These are phyloP conservation scores for Fomes fomentarius DNA, from an alignment of 1,284 basidiomycete species.

Conservation along the genomic window DNA sequence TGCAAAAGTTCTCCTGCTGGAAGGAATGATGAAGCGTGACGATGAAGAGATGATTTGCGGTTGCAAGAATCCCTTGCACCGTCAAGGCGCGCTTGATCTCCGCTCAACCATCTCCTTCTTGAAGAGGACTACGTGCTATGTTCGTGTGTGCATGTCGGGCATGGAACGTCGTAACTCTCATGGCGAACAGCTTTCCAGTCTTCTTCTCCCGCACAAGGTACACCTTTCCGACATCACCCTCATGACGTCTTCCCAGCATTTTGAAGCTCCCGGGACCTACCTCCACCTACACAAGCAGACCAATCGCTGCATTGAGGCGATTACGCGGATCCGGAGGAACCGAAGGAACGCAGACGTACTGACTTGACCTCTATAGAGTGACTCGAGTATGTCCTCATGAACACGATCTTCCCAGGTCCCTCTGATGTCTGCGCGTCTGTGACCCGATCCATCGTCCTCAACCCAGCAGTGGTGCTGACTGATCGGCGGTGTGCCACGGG, in stretches of 20 bases:
- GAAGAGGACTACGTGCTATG: constrained; percentile 69
- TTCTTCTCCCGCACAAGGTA: constrained; percentile 97
- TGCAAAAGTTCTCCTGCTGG: constrained; percentile 97
- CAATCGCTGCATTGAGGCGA: constrained; percentile 10
- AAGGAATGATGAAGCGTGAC: constrained; percentile 97
- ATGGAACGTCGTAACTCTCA: constrained; percentile 77
- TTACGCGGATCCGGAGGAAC: constrained; percentile 6
- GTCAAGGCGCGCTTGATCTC: constrained; percentile 94
- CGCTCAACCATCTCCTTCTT: constrained; percentile 99
- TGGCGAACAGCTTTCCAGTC: constrained; percentile 89
- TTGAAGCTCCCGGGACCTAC: constrained; percentile 92
- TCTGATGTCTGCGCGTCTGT: constrained; percentile 44
- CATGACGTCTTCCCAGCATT: constrained; percentile 93
- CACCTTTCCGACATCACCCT: constrained; percentile 95
- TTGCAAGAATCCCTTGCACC: constrained; percentile 96
- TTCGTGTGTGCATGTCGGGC: constrained; percentile 7
- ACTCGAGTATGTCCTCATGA: constrained; percentile 93
- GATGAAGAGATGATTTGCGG: constrained; percentile 97
- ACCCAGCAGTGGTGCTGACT: constrained; percentile 24
- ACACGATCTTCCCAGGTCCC: constrained; percentile 69
- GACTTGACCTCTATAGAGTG: constrained; percentile 96
- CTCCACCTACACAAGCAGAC: constrained; percentile 64
- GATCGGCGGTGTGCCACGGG: constrained; percentile 49
- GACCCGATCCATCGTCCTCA: constrained; percentile 46
- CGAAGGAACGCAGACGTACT: constrained; percentile 50